Conservation (phyloP, 1,284 basidiomycete species). For the Mycosarcoma maydis region DNA sequence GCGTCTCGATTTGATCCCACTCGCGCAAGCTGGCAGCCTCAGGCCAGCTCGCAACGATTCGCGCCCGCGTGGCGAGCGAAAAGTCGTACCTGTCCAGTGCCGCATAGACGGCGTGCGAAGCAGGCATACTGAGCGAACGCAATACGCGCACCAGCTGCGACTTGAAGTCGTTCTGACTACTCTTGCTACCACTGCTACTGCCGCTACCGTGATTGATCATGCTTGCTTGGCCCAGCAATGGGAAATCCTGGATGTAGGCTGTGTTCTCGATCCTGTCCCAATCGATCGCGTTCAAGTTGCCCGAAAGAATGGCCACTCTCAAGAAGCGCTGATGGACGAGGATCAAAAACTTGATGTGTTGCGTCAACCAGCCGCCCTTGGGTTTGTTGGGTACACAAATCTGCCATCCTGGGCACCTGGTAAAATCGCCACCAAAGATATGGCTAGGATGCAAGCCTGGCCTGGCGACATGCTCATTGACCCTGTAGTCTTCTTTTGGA, state of each 20-base stretch:
- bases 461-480: slow-evolving; percentile 20
- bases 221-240: slow-evolving; percentile 6
- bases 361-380: slow-evolving; percentile 44
- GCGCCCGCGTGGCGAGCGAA: slow-evolving; percentile 23
- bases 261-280: slow-evolving; percentile 64
- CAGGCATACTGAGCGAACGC: slow-evolving; percentile 46
- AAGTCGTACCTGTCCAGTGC: slow-evolving; percentile 40
- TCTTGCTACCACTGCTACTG: background rate
- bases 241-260: slow-evolving; percentile 62
- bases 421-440: slow-evolving; percentile 21
- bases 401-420: slow-evolving; percentile 42
- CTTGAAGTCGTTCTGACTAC: slow-evolving; percentile 27
- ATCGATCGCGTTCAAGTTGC: slow-evolving; percentile 60
- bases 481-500: slow-evolving; percentile 31
- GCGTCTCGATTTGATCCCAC: slow-evolving; percentile 55
- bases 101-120: slow-evolving; percentile 28
- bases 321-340: slow-evolving; percentile 51
- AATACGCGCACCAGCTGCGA: slow-evolving; percentile 45
- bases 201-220: background rate
- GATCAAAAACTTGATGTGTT: slow-evolving; percentile 61
- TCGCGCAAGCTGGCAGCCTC: slow-evolving; percentile 30
- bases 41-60: slow-evolving; percentile 56
- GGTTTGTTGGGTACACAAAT: slow-evolving; percentile 49
- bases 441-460: slow-evolving; percentile 46
- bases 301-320: slow-evolving; percentile 54